Percentiles rank a stretch among this genome's conserved stretches.
Conservation (phyloP, 768 basidiomycete genomes). For the Naganishia vaughanmartiniae region DNA sequence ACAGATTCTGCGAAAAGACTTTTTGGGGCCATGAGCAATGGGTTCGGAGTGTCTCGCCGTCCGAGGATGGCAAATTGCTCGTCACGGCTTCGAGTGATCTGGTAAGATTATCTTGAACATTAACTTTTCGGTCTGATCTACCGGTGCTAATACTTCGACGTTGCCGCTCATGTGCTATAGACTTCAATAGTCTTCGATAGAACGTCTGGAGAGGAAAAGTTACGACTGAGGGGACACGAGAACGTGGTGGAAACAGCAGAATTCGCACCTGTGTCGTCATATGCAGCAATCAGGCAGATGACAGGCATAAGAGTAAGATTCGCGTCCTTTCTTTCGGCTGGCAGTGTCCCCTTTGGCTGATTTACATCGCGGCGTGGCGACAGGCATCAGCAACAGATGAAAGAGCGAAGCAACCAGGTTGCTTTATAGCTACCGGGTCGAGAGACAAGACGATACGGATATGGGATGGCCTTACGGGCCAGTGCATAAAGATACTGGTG, state of each 20-base stretch:
- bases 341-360: neutral
- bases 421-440: slow-evolving; percentile 75
- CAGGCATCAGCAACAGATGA: slow-evolving; percentile 59
- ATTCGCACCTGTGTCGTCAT: slow-evolving; percentile 74
- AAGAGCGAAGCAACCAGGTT: slow-evolving; percentile 51
- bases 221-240: slow-evolving; percentile 81
- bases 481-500: slow-evolving; percentile 73
- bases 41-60: slow-evolving; percentile 64
- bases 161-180: slow-evolving; percentile 53
- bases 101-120: slow-evolving; percentile 55
- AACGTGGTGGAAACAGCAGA: slow-evolving; percentile 77
- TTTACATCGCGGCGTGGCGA: neutral
- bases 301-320: slow-evolving; percentile 63
- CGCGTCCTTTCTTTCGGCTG: neutral
- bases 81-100: slow-evolving; percentile 85
- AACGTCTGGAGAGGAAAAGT: slow-evolving; percentile 69
- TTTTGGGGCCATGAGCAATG: slow-evolving; percentile 77
- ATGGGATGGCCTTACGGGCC: slow-evolving; percentile 79
- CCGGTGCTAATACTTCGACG: neutral
- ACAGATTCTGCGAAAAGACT: slow-evolving; percentile 71
- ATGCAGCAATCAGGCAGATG: slow-evolving; percentile 72
- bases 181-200: slow-evolving; percentile 75
- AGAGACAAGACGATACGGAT: slow-evolving; percentile 88
- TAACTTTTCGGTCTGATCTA: neutral
- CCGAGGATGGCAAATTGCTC: slow-evolving; percentile 67